phyloP scores from a whole-genome alignment of 331 rosid genomes.

The Ulmus americana region DNA sequence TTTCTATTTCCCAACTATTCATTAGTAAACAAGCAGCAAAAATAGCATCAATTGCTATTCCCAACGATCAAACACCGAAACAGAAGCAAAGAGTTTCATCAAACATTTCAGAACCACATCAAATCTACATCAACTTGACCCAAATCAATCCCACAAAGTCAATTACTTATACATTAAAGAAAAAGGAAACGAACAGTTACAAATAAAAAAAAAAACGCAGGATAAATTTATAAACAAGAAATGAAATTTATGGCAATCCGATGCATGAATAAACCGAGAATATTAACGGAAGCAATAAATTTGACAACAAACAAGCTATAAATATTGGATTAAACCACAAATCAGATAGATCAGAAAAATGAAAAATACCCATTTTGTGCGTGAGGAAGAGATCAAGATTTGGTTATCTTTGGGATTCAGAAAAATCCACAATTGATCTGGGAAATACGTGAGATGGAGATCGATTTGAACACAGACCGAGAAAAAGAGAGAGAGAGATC shows the following conservation, averaged over 20 bases:
- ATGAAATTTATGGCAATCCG: conserved; percentile 26
- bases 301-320: conserved; percentile 4
- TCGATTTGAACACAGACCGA: conserved; percentile 16
- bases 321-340: conserved; percentile 5
- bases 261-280: conserved; percentile 14
- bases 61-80: background rate
- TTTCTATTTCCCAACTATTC: conserved; percentile 8
- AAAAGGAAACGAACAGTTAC: conserved; percentile 3
- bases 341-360: conserved; percentile 28
- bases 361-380: conserved; percentile 47
- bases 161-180: background rate
- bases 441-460: conserved; percentile 30
- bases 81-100: background rate
- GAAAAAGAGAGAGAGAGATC: conserved; percentile 30
- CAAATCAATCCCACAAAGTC: conserved; percentile 26
- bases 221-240: conserved; percentile 7
- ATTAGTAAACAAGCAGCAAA: conserved; percentile 10
- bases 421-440: conserved; percentile 18
- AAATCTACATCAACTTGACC: conserved; percentile 21
- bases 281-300: conserved; percentile 18
- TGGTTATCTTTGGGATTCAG: conserved; percentile 15
- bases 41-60: conserved; percentile 17
- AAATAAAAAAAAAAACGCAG: conserved; percentile 29
- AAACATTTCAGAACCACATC: conserved; percentile 17
- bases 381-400: conserved; percentile 8